Percentiles rank a stretch among this genome's conserved stretches.
Conservation (phyloP, 148 eudicot genomes). For the Limonium bicolor region DNA sequence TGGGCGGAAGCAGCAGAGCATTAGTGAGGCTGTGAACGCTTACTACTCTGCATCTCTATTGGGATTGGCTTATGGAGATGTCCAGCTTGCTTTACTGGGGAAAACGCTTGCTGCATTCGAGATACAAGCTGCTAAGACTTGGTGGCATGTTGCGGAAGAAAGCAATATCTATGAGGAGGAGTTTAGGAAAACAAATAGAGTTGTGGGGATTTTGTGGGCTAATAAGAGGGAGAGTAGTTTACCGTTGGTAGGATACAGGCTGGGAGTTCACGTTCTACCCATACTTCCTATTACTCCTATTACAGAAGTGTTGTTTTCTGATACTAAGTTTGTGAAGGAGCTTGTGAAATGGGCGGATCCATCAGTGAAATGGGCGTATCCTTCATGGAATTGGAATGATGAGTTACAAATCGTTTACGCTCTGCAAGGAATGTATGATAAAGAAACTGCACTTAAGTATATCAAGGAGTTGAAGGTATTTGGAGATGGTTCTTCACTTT, state of each 20-base stretch:
- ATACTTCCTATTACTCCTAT: slow-evolving; percentile 45
- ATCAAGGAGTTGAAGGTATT: slow-evolving; percentile 40
- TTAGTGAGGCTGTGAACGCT: slow-evolving; percentile 84
- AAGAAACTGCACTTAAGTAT: slow-evolving; percentile 30
- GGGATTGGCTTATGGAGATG: slow-evolving; percentile 88
- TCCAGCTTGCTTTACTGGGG: slow-evolving; percentile 47
- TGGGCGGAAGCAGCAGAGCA: slow-evolving; percentile 84
- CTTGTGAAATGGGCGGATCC: slow-evolving; percentile 68
- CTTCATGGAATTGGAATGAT: slow-evolving; percentile 89
- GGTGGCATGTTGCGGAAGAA: slow-evolving; percentile 74
- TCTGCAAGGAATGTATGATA: slow-evolving; percentile 57
- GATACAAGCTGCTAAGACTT: slow-evolving; percentile 62
- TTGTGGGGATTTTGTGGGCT: slow-evolving; percentile 72
- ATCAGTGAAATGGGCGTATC: slow-evolving; percentile 47
- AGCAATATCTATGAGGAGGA: slow-evolving; percentile 40
- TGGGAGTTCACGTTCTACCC: slow-evolving; percentile 78
- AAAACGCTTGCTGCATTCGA: slow-evolving; percentile 61
- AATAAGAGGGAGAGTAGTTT: slow-evolving; percentile 70
- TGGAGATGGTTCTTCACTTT: slow-evolving; percentile 72
- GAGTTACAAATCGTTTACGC: slow-evolving; percentile 67
- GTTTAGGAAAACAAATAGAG: slow-evolving; percentile 37
- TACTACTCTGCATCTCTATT: slow-evolving; percentile 79
- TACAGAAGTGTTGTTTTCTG: slow-evolving; percentile 65
- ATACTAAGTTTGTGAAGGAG: slow-evolving; percentile 34
- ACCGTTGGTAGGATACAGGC: slow-evolving; percentile 61